phyloP scores from a whole-genome alignment of 192 early-diverging fungal species.

The Backusella australiensis region DNA sequence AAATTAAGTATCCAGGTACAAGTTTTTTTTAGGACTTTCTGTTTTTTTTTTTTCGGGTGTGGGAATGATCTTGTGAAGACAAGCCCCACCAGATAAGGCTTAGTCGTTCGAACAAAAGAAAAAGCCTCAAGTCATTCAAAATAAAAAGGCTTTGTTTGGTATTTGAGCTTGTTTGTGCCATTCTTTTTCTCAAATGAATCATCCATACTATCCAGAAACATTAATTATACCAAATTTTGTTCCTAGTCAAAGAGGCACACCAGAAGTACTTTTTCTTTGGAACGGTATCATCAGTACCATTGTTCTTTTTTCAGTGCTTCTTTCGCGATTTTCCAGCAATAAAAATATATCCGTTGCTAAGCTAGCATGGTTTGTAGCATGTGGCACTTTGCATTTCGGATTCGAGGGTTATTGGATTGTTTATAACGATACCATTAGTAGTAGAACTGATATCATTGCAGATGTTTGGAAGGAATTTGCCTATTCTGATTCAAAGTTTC shows the following conservation, averaged over 20 bases:
- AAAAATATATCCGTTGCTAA: not conserved
- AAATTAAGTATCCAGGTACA: too few relatives aligned
- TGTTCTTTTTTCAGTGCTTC: not conserved
- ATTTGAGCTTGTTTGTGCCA: not conserved
- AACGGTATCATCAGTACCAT: not conserved
- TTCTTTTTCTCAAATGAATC: not conserved
- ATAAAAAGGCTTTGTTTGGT: not conserved
- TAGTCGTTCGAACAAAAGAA: not conserved
- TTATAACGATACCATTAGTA: slow-evolving; percentile 66
- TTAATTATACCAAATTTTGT: slow-evolving; percentile 37
- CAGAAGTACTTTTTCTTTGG: slow-evolving; percentile 19
- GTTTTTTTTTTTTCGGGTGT: not conserved
- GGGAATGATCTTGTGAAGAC: not conserved
- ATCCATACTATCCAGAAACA: slow-evolving; percentile 46
- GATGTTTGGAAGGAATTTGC: slow-evolving; percentile 93
- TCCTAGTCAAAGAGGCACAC: slow-evolving; percentile 34
- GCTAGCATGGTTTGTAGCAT: slow-evolving; percentile 86
- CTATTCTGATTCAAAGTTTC: slow-evolving; percentile 82
- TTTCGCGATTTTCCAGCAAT: not conserved
- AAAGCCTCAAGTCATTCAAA: not conserved
- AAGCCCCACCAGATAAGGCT: not conserved
- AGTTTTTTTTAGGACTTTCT: too few relatives aligned
- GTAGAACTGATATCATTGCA: slow-evolving; percentile 50
- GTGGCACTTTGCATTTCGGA: slow-evolving; percentile 76
- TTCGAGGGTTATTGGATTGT: slow-evolving; percentile 87